Percentiles rank a stretch among this genome's conserved stretches.
Evolutionary conservation across 2,329 filamentous ascomycete genomes (phyloP).

Genomic region (Colletotrichum sp.): DNA sequence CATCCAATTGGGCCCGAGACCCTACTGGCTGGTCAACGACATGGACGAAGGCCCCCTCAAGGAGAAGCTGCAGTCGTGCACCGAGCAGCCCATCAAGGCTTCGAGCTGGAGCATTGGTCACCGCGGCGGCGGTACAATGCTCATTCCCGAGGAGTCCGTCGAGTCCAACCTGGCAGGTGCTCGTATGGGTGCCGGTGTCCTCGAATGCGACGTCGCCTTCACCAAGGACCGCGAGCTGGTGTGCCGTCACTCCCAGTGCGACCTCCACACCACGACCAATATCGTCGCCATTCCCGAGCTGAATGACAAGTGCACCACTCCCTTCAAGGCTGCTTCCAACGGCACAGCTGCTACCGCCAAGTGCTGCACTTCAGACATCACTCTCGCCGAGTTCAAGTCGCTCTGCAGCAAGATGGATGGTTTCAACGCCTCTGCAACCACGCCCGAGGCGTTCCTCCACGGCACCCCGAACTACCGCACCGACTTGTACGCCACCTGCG

Average conservation of each 20-base stretch:
- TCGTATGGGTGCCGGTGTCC: conserved; percentile 70
- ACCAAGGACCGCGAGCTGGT: conserved; percentile 70
- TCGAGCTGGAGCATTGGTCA: conserved; percentile 66
- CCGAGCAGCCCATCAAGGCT: conserved; percentile 53
- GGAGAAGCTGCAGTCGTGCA: conserved; percentile 62
- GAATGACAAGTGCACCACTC: conserved; percentile 66
- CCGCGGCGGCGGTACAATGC: conserved; percentile 63
- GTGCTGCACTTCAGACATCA: conserved; percentile 77
- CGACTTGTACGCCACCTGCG: conserved; percentile 69
- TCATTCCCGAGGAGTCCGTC: conserved; percentile 68
- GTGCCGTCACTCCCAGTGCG: conserved; percentile 71
- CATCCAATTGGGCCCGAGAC: conserved; percentile 67
- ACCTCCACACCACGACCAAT: conserved; percentile 73
- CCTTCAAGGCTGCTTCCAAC: conserved; percentile 61
- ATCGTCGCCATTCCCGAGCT: conserved; percentile 67
- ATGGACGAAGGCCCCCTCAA: conserved; percentile 68
- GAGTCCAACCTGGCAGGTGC: conserved; percentile 66
- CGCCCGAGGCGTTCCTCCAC: conserved; percentile 59
- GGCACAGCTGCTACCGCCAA: conserved; percentile 61
- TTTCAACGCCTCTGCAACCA: conserved; percentile 63
- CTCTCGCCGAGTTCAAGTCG: conserved; percentile 68
- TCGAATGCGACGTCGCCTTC: conserved; percentile 73
- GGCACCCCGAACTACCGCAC: conserved; percentile 68
- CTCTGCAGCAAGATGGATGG: conserved; percentile 77
- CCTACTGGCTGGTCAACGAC: conserved; percentile 67